A percentile compares a stretch with the other conserved stretches of the same genome.
phyloP scores from a whole-genome alignment of 2,329 filamentous ascomycete species.

The Malbranchea zuffiana region DNA sequence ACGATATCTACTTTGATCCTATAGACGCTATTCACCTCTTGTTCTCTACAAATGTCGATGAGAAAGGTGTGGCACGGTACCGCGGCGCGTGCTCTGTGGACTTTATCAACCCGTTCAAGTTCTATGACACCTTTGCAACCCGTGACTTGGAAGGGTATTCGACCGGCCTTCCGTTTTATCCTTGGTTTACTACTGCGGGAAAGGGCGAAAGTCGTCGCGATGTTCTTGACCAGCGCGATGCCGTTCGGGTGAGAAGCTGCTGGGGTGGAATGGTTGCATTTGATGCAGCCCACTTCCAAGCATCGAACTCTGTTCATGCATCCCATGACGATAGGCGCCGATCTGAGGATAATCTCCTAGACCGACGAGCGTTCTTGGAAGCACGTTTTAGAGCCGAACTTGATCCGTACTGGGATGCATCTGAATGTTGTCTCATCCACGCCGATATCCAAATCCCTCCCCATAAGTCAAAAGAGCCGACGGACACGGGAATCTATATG shows the following conservation, averaged over 20 bases:
- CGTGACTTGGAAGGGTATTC: slow-evolving; percentile 58
- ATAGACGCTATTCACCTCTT: slow-evolving; percentile 50
- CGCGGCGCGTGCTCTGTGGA: slow-evolving; percentile 65
- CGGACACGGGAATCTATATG: slow-evolving; percentile 54
- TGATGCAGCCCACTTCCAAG: slow-evolving; percentile 38
- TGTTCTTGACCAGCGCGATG: slow-evolving; percentile 46
- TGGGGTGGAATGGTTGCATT: slow-evolving; percentile 63
- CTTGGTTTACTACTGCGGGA: slow-evolving; percentile 51
- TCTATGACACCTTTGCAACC: slow-evolving; percentile 67
- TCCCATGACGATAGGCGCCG: slow-evolving; percentile 6
- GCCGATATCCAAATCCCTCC: slow-evolving; percentile 36
- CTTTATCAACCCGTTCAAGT: slow-evolving; percentile 61
- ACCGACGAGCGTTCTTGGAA: slow-evolving; percentile 29
- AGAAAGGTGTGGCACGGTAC: slow-evolving; percentile 47
- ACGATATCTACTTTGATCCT: slow-evolving; percentile 56
- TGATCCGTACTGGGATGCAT: slow-evolving; percentile 52
- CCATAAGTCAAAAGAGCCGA: slow-evolving; percentile 21
- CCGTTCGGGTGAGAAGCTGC: slow-evolving; percentile 60
- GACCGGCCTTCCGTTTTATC: slow-evolving; percentile 60
- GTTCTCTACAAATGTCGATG: slow-evolving; percentile 47
- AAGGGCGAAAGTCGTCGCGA: slow-evolving; percentile 49
- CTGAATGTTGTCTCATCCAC: slow-evolving; percentile 52
- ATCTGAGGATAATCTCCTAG: slow-evolving; percentile 4
- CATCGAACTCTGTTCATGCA: slow-evolving; percentile 12
- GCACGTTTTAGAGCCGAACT: slow-evolving; percentile 48